Conservation (phyloP, 176 grass and related monocot genomes). For the Carex littledalei region DNA sequence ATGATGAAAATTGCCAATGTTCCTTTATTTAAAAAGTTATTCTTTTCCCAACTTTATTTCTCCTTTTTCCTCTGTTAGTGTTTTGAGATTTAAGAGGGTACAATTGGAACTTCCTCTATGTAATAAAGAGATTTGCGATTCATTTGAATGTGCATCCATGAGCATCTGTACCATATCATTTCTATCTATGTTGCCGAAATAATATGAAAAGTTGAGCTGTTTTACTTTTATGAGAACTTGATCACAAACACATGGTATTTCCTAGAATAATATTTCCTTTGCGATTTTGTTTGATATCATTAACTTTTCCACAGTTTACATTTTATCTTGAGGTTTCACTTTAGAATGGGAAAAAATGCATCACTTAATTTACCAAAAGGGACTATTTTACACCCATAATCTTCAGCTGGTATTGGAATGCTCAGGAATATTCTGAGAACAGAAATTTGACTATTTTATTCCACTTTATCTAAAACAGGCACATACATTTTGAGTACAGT, state of each 20-base stretch:
- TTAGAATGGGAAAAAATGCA: too few relatives aligned
- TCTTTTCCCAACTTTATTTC: background rate
- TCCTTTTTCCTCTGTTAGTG: background rate
- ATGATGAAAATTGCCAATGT: too few relatives aligned
- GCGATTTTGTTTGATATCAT: background rate
- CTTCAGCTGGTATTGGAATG: background rate
- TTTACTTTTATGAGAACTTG: background rate
- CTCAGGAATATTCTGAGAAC: background rate
- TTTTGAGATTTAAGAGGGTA: background rate
- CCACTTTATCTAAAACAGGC: conserved; percentile 38
- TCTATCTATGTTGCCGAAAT: background rate
- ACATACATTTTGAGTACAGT: conserved; percentile 92
- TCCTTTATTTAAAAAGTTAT: too few relatives aligned
- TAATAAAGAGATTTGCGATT: background rate
- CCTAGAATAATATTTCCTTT: background rate
- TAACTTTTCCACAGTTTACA: background rate
- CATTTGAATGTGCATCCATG: background rate
- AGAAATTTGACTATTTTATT: background rate
- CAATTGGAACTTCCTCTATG: background rate
- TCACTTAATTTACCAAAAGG: background rate
- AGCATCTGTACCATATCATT: background rate
- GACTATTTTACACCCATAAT: background rate
- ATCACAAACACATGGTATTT: background rate
- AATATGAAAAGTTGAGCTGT: background rate
- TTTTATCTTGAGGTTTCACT: background rate